Evolutionary conservation across 2,329 filamentous ascomycete genomes (phyloP), one percentile per base, ranked within the genome.

Genomic region (Herpotrichia juniperi): DNA sequence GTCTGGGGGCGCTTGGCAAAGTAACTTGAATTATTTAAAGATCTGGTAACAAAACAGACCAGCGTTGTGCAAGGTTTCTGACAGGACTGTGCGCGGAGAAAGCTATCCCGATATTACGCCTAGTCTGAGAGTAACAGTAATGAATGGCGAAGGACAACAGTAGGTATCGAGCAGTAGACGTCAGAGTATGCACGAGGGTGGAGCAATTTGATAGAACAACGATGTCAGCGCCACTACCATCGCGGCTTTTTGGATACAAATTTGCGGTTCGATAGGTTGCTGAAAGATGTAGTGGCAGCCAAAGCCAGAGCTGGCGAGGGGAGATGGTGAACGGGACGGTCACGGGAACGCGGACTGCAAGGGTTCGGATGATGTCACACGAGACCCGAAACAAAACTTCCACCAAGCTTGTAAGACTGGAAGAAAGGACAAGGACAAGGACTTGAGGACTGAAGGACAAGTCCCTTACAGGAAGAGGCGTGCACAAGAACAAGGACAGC

Each of bases 151-250:
- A n/a, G 28, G 25, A 28, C 31, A 25, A 25, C 16, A 48, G 31
- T 8, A 48, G 47, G 28, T 39, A 39, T 50, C 53, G 46, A 28
- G 19, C 22, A 42, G 16, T 11, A 32, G 47, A 42, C 34, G 57
- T 59, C 47, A 49, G 44, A 40, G 37, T 24, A 40, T 56, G 54
- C 54, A 50, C 48, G 49, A 39, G 42, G 40, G 44, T 37, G 24
- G 35, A 37, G 31, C 42, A 24, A 25, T n/a, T n/a, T n/a, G n/a
- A n/a, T n/a, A 44, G 44, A 39, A 56, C 46, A 30, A 45, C 42
- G 42, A 46, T 42, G 53, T 55, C 50, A 59, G 51, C 54, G 56
- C 56, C 57, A 56, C 56, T 57, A 46, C 56, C 48, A 54, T 26
- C 24, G 42, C 25, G 44, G 43, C 8, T 32, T 42, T 57, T 48